Conservation (phyloP, 768 basidiomycete genomes). For the Lactarius psammicola region DNA sequence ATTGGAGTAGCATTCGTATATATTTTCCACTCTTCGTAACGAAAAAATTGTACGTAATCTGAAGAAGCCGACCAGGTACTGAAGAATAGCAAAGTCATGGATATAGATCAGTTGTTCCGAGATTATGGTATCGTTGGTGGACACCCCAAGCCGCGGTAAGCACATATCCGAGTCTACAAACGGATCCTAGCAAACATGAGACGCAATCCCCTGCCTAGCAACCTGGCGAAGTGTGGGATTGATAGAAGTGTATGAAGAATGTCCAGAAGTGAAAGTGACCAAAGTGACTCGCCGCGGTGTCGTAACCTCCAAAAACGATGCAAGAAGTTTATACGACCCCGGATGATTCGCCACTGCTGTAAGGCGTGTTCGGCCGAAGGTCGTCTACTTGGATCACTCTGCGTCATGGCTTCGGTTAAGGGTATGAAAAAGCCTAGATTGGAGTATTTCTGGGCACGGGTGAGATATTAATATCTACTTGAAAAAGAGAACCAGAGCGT, state of each 20-base stretch:
- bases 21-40: too few relatives aligned
- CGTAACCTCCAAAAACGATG: conserved; percentile 14
- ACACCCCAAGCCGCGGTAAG: background rate
- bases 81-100: too few relatives aligned
- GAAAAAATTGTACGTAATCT: too few relatives aligned
- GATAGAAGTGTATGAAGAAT: background rate
- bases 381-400: background rate
- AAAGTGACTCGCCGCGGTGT: background rate
- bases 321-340: background rate
- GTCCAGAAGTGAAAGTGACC: background rate
- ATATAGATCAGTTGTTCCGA: too few relatives aligned
- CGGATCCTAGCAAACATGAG: background rate
- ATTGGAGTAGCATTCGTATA: too few relatives aligned
- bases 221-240: background rate
- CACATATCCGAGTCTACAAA: background rate
- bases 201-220: background rate
- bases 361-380: conserved; percentile 10
- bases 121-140: too few relatives aligned
- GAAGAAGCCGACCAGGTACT: too few relatives aligned
- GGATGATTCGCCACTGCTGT: conserved; percentile 11
- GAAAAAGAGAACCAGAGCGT: background rate
- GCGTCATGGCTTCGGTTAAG: conserved; percentile 11
- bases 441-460: background rate
- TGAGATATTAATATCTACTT: background rate
- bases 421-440: conserved; percentile 9